Evolutionary conservation across 345 rosid species (phyloP).

Genomic region (Isatis tinctoria): DNA sequence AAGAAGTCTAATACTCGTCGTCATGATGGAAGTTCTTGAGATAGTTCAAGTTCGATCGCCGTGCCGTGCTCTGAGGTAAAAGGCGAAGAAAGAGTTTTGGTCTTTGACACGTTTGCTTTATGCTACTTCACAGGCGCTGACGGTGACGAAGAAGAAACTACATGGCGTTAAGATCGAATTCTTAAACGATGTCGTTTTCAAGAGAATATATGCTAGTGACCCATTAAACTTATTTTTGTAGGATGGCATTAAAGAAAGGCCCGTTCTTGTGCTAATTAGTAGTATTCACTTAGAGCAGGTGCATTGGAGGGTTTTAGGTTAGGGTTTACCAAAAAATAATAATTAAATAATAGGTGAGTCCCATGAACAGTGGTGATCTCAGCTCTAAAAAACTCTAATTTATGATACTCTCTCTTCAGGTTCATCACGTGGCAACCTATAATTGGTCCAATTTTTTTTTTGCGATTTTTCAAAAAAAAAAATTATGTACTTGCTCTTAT

Average conservation of each 20-base stretch:
- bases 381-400: no score
- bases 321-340: no score
- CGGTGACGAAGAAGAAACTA: neutral
- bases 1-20: conserved; percentile 47
- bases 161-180: neutral
- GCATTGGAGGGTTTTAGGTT: no score
- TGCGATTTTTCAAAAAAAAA: no score
- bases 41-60: neutral
- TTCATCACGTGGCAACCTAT: no score
- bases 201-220: neutral
- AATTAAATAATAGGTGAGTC: no score
- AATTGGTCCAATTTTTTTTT: no score
- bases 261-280: neutral
- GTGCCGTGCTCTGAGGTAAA: no score
- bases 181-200: neutral
- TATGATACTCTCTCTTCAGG: no score
- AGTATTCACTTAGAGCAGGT: no score
- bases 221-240: neutral
- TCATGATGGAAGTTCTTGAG: conserved; percentile 11
- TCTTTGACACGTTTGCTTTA: neutral
- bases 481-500: no score
- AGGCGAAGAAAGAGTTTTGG: conserved; percentile 8
- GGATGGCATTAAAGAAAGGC: neutral
- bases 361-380: no score
- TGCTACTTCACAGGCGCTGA: neutral